Evolutionary conservation across 352 stramenopile genomes (phyloP).

Genomic region (Phytophthora quininea): DNA sequence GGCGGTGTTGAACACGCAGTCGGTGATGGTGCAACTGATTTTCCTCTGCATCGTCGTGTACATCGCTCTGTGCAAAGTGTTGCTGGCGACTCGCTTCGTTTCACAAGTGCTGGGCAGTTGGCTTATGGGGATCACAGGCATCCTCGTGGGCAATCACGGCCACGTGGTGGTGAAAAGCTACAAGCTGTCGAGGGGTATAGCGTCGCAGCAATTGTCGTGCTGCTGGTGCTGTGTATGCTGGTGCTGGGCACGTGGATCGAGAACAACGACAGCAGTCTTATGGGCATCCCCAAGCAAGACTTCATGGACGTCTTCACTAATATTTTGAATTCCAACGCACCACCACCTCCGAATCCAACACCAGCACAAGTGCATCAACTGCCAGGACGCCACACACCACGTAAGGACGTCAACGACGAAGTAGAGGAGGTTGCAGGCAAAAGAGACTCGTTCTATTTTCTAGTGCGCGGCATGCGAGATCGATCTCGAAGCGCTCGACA

Average conservation of each 20-base stretch:
- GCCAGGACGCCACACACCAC: conserved; percentile 1
- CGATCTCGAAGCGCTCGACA: conserved; percentile 21
- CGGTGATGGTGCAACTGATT: conserved; percentile 33
- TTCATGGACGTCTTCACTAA: conserved; percentile 68
- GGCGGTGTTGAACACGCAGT: conserved; percentile 49
- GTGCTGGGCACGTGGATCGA: conserved; percentile 73
- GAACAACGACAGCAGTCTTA: conserved; percentile 74
- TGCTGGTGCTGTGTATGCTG: conserved; percentile 57
- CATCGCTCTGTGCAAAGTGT: conserved; percentile 49
- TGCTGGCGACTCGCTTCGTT: conserved; percentile 57
- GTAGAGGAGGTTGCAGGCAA: conserved; percentile 47
- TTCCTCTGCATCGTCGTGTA: conserved; percentile 21
- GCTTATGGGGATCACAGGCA: conserved; percentile 57
- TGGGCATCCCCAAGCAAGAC: conserved; percentile 66
- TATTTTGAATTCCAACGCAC: conserved; percentile 58
- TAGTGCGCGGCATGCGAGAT: conserved; percentile 60
- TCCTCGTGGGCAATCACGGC: conserved; percentile 67
- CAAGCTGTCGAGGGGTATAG: conserved; percentile 45
- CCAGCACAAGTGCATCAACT: conserved; percentile 22
- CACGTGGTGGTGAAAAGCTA: conserved; percentile 54
- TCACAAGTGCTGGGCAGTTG: conserved; percentile 68
- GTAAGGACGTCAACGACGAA: conserved; percentile 14
- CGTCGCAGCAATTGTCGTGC: conserved; percentile 46
- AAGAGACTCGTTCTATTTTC: conserved; percentile 84
- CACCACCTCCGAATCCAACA: conserved; percentile 4